These are phyloP conservation scores for Cyclotella cryptica DNA, from an alignment of 108 stramenopile species.

Conservation along the genomic window DNA sequence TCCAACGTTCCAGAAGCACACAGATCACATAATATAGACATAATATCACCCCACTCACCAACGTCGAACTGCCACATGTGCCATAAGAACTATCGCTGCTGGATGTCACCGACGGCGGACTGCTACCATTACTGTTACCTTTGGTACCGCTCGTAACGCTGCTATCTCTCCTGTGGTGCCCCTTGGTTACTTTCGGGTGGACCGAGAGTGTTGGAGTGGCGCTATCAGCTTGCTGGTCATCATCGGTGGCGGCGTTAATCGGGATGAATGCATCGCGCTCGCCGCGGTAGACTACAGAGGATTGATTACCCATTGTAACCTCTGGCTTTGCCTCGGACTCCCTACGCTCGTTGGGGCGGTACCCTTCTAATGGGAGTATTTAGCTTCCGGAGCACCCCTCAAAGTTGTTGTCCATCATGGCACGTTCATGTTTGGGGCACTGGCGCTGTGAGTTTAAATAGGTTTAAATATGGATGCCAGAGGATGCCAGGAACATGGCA, in stretches of 20 bases:
- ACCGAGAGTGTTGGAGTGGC: slow-evolving; percentile 7
- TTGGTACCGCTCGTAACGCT: neutral
- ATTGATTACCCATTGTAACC: slow-evolving; percentile 9
- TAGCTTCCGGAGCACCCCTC: too few species aligned
- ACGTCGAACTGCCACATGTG: slow-evolving; percentile 16
- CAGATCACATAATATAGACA: neutral
- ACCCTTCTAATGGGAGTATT: too few species aligned
- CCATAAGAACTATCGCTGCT: slow-evolving; percentile 44
- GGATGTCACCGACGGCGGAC: slow-evolving; percentile 30
- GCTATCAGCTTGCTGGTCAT: neutral
- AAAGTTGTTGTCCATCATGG: too few species aligned
- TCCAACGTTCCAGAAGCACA: neutral
- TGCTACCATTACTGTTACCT: neutral
- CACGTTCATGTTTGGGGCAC: too few species aligned
- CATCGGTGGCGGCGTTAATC: neutral
- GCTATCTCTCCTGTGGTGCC: neutral
- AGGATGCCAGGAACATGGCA: too few species aligned
- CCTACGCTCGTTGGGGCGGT: too few species aligned
- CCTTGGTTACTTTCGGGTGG: neutral
- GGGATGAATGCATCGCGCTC: slow-evolving; percentile 13
- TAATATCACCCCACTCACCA: neutral
- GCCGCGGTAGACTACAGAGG: neutral
- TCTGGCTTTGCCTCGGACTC: too few species aligned
- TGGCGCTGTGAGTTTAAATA: too few species aligned
- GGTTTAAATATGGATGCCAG: too few species aligned